Conservation (phyloP, 306 rosid genomes). For the Prunus persica region DNA sequence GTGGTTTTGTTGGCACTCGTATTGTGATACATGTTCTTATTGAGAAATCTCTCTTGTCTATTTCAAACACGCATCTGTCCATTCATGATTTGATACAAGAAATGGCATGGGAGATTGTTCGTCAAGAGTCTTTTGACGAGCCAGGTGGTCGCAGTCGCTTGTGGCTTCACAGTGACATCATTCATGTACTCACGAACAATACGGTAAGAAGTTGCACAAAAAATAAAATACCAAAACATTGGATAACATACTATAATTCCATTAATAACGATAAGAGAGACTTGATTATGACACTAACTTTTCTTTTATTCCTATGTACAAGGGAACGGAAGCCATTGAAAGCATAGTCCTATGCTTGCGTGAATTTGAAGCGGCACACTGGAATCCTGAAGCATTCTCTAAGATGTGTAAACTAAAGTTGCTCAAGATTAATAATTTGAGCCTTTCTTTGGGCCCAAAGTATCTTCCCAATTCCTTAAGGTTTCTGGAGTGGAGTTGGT, state of each 20-base stretch:
- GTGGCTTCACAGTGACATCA: slow-evolving; percentile 17
- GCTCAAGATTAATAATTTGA: too few species aligned
- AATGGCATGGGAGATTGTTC: slow-evolving; percentile 32
- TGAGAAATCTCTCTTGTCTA: slow-evolving; percentile 36
- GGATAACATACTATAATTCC: neutral
- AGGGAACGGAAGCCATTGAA: slow-evolving; percentile 14
- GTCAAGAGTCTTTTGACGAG: neutral
- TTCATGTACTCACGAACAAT: slow-evolving; percentile 12
- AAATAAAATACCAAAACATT: neutral
- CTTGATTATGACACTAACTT: neutral
- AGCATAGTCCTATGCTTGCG: neutral
- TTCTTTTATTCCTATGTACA: neutral
- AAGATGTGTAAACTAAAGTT: too few species aligned
- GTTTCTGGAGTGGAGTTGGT: too few species aligned
- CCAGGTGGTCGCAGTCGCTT: slow-evolving; percentile 17
- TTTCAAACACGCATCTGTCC: neutral
- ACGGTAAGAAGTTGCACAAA: neutral
- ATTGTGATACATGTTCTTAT: slow-evolving; percentile 33
- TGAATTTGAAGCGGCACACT: too few species aligned
- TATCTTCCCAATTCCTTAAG: too few species aligned
- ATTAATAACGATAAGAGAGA: neutral
- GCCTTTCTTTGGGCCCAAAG: too few species aligned
- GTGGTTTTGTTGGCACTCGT: slow-evolving; percentile 15
- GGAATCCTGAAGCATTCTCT: too few species aligned
- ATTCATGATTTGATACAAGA: slow-evolving; percentile 40